Evolutionary conservation across 345 rosid species (phyloP).

Genomic region (Lenwebbia sp.): DNA sequence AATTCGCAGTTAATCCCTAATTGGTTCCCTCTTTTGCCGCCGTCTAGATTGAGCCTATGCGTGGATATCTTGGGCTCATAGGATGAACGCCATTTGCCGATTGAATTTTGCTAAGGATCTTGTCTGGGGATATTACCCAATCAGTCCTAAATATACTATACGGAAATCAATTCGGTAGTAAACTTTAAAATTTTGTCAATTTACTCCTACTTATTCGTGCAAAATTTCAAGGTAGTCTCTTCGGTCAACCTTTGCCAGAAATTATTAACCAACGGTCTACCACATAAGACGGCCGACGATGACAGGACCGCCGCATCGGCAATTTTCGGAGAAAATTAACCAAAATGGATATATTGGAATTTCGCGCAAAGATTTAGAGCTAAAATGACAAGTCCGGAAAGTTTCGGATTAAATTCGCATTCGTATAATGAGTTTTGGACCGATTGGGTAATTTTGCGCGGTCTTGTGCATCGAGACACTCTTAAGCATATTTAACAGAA

Average conservation of each 20-base stretch:
- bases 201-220: neutral
- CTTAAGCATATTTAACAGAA: neutral
- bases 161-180: neutral
- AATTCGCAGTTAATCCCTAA: neutral
- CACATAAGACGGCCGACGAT: no score
- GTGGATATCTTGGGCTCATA: neutral
- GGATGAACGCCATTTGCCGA: neutral
- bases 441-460: neutral
- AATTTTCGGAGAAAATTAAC: neutral
- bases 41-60: neutral
- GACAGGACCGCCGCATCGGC: neutral
- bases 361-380: neutral
- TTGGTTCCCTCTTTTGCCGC: neutral
- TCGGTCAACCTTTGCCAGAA: fast-evolving
- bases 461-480: neutral
- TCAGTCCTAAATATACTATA: neutral
- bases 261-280: no score
- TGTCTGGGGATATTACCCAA: neutral
- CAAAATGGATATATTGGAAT: fast-evolving
- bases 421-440: neutral
- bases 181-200: neutral
- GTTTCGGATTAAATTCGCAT: neutral
- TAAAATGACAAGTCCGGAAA: neutral
- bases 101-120: neutral
- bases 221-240: neutral